phyloP scores from a whole-genome alignment of 2,329 filamentous ascomycete genomes.

The Venturia nashicola region DNA sequence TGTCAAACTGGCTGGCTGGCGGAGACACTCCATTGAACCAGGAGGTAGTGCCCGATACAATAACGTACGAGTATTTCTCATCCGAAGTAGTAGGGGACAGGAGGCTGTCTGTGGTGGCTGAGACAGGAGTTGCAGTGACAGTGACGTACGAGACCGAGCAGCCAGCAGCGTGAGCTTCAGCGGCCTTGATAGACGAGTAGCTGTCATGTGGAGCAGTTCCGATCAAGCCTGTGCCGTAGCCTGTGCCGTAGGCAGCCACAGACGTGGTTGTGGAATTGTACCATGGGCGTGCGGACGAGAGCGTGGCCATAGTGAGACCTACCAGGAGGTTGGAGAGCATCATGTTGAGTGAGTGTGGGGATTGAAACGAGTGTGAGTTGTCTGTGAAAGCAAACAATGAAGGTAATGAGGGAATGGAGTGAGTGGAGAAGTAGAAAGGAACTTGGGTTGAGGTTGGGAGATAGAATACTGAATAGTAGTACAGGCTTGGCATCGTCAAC shows the following conservation, averaged over 20 bases:
- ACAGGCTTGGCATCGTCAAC: neutral
- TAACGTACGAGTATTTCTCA: conserved; percentile 23
- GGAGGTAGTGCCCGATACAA: conserved; percentile 21
- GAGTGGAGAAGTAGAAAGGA: neutral
- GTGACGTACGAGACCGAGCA: conserved; percentile 5
- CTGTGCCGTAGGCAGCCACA: neutral
- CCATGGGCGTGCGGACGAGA: neutral
- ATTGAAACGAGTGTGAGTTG: neutral
- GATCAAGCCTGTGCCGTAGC: neutral
- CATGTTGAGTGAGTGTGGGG: neutral
- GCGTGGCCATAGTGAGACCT: neutral
- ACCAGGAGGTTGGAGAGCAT: neutral
- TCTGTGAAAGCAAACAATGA: neutral
- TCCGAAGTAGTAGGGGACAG: neutral
- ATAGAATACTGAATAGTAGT: neutral
- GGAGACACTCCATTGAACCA: conserved; percentile 21
- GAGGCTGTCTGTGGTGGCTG: neutral
- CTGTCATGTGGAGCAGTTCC: neutral
- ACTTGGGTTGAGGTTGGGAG: neutral
- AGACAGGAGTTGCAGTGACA: neutral
- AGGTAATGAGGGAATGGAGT: neutral
- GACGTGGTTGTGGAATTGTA: neutral
- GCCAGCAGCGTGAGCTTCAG: neutral
- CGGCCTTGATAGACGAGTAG: neutral
- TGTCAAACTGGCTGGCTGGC: conserved; percentile 13